Base-by-base conservation (phyloP, 2,329 filamentous ascomycete species). In the Hymenoscyphus salicellus region DNA sequence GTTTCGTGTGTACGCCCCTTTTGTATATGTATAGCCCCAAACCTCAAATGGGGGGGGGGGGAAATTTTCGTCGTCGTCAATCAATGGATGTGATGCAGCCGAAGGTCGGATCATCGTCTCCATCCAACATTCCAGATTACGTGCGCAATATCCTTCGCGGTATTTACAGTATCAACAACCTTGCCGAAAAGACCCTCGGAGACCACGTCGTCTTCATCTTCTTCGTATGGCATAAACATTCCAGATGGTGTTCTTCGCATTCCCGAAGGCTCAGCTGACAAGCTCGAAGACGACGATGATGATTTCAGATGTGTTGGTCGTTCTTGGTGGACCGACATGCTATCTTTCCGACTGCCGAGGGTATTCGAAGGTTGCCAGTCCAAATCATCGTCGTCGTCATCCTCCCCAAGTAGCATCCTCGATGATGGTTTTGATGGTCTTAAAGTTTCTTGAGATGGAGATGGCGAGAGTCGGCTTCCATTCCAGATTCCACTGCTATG, bases 221-320 rank as follows among this genome's bases (percentile, higher is more conserved):
- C 89, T 71, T 93, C 90, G 71, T 89, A 90, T 7, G 92, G 91
- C 90, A 96, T 93, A 72, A 96, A 90, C 91, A 96, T 96, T 70
- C 92, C 93, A 46, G 92, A 95, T 60, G 87, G 82, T 23, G 92
- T 96, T 70, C 93, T 84, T 67, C 89, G 87, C 81, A 96, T 88
- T 61, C 88, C 88, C 20, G 78, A 80, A 49, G 72, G 73, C 65
- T 85, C 82, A 23, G 79, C 80, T n/a, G 74, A 76, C n/a, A 85
- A 76, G 61, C 68, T 72, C 36, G 72, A 76, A 76, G 49, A 80
- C 77, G 28, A 84, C 11, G 64, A 65, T 1, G 72, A 74, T 14
- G 68, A 70, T 11, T 73, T 64, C 62, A 74, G 66, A 26, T 36
- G 65, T 33, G 69, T 65, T 32, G 73, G 68, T 23, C 73, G 71